Conservation (phyloP, 495 filamentous ascomycete genomes). For the Aspergillus affinis region DNA sequence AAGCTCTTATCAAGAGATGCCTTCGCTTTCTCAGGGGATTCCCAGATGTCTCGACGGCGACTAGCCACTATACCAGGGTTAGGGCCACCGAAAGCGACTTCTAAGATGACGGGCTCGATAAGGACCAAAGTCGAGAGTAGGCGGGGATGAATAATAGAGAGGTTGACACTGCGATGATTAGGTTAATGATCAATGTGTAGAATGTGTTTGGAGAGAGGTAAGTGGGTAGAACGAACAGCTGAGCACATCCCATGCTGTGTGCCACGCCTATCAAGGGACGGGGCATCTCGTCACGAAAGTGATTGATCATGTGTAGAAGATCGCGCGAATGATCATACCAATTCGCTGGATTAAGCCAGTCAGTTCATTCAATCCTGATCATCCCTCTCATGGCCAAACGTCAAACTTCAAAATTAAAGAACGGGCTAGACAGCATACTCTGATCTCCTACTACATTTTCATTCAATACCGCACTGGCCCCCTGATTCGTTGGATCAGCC, state of each 20-base stretch:
- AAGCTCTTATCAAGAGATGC: conserved; percentile 16
- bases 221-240: conserved; percentile 37
- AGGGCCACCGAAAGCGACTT: conserved; percentile 20
- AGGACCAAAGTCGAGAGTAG: conserved; percentile 65
- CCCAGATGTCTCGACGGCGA: conserved; percentile 59
- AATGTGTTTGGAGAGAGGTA: background rate
- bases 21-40: conserved; percentile 23
- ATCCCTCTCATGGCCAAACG: no score
- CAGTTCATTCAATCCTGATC: no score
- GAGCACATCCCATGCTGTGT: conserved; percentile 73
- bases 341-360: conserved; percentile 37
- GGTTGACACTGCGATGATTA: conserved; percentile 30
- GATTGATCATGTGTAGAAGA: conserved; percentile 71
- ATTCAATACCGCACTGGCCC: conserved; percentile 66
- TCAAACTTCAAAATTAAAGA: background rate
- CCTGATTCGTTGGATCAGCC: conserved; percentile 68
- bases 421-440: conserved; percentile 38
- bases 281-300: conserved; percentile 67
- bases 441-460: conserved; percentile 63
- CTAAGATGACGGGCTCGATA: conserved; percentile 65
- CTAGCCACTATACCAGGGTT: conserved; percentile 35
- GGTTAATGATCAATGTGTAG: background rate
- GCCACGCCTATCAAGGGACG: conserved; percentile 74
- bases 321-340: conserved; percentile 80
- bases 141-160: conserved; percentile 67